Evolutionary conservation across 1,139 yeast species (phyloP), one percentile per base, ranked within the genome.

Genomic region (Scheffersomyces segobiensis): DNA sequence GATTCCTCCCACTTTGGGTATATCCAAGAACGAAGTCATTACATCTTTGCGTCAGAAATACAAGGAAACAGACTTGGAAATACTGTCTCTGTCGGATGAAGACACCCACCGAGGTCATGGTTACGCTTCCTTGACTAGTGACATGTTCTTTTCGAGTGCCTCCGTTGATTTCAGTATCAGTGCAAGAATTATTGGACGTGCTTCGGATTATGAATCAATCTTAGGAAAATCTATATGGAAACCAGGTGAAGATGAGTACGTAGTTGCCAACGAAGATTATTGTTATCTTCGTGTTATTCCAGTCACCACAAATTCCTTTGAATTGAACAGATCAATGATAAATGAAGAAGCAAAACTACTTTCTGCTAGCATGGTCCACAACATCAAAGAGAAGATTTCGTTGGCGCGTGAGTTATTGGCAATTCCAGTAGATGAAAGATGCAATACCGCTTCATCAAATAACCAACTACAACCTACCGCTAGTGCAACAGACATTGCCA

Each of bases 121-220:
- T 5, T 72, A 71, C 56, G 71, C 74, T 0, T 67, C 75, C 8
- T 57, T 62, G 39, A 67, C 73, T 6, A 67, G 73, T 53, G 82
- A 79, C 60, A 72, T 74, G 61, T 65, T 75, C 14, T 72, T 76
- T 57, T 60, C 66, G 0, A 78, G 75, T 57, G 67, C 76, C 3
- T 70, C 77, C 6, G 68, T 78, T 12, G 71, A 75, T 56, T 79
- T 77, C 62, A 68, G 75, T 53, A 71, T 79, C 7, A 73, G 75
- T 66, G 80, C 80, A 1, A 65, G 80, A 52, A 66, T 78, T 42
- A 74, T 79, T 50, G 81, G 81, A 2, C 71, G 71, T 56, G 72
- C 76, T 4, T 68, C 74, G 2, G 74, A 72, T 19, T 75, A 76
- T 64, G 68, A 65, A 52, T 20, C 21, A 21, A 62, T 57, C 20